Base-by-base conservation (phyloP, 306 rosid genomes). In the Rosa chinensis region DNA sequence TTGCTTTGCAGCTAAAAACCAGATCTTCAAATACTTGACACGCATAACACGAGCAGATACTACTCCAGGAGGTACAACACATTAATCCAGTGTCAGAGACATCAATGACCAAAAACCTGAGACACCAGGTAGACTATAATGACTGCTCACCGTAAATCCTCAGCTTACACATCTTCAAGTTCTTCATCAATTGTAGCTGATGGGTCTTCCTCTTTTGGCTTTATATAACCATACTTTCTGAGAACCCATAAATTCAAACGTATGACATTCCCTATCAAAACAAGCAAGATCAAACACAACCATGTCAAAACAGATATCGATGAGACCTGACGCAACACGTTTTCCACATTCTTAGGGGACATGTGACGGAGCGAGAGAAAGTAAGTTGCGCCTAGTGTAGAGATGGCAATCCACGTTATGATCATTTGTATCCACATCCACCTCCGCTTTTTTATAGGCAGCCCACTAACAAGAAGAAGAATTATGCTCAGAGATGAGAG, bases 401-500 rank as follows among this genome's bases (percentile, higher is more conserved):
- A 56, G 52, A 75, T 76, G 39, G 84, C 75, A 52, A 81, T 17
- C 84, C 84, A 81, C 79, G 74, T 80, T 66, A 74, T 74, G 59
- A 75, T 74, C 84, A 80, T 80, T 32, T 80, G 84, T 52, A 80
- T 80, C 84, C 84, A 80, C 84, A 80, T 66, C 84, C 84, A 80
- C 16, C 84, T 42, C n/a, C 84, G 25, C 56, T 74, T 78, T 17
- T 66, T 80, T 55, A 80, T 74, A 18, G 84, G 84, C 48, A 80
- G 53, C 45, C 84, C 84, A 17, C 84, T 80, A 55, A 80, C 84
- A 35, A 75, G 75, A 10, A 81, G 53, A 58, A 81, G 80, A 45
- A 81, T 81, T 55, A 81, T 81, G 59, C 84, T 81, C 43, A 81
- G 44, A 55, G 84, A 81, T 3, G 84, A 1, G 14, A 81, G 84